These are phyloP conservation scores for Zasmidium citrigriseum DNA, from an alignment of 2,329 filamentous ascomycete species.

Conservation along the genomic window DNA sequence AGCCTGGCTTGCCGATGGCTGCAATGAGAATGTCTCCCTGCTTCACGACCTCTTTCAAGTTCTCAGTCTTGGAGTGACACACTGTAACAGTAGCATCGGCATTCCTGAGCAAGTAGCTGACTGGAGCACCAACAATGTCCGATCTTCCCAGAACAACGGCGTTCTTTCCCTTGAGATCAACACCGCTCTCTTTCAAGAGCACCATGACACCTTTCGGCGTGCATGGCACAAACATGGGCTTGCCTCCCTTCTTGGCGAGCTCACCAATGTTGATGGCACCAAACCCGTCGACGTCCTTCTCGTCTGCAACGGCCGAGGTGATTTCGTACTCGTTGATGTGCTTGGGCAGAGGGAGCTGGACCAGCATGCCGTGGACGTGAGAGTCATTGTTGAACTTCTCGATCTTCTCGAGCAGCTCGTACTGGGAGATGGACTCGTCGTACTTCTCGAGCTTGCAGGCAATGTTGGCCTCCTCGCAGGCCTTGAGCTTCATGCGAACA, in stretches of 20 bases:
- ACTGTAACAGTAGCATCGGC: constrained; percentile 96
- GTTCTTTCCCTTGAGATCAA: constrained; percentile 84
- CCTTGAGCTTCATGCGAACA: constrained; percentile 99
- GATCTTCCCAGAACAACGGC: constrained; percentile 93
- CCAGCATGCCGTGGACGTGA: constrained; percentile 84
- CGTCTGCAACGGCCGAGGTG: constrained; percentile 85
- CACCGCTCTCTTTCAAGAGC: constrained; percentile 77
- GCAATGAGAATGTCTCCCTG: constrained; percentile 86
- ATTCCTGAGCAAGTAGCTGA: constrained; percentile 93
- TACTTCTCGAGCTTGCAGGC: constrained; percentile 83
- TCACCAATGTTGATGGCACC: constrained; percentile 93
- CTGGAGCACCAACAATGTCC: constrained; percentile 95
- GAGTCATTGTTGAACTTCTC: constrained; percentile 82
- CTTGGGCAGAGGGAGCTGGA: constrained; percentile 86
- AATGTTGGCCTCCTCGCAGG: constrained; percentile 92
- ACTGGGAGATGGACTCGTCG: constrained; percentile 76
- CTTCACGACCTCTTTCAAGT: constrained; percentile 73
- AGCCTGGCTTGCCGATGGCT: constrained; percentile 82
- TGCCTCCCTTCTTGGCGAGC: constrained; percentile 90
- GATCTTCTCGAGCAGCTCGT: constrained; percentile 83
- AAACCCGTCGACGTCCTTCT: constrained; percentile 98
- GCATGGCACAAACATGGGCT: constrained; percentile 87
- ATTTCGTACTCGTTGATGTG: constrained; percentile 88
- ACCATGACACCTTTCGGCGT: constrained; percentile 98
- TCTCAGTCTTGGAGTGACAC: constrained; percentile 85